Conservation (phyloP, 345 rosid species). For the Lagerstroemia speciosa region DNA sequence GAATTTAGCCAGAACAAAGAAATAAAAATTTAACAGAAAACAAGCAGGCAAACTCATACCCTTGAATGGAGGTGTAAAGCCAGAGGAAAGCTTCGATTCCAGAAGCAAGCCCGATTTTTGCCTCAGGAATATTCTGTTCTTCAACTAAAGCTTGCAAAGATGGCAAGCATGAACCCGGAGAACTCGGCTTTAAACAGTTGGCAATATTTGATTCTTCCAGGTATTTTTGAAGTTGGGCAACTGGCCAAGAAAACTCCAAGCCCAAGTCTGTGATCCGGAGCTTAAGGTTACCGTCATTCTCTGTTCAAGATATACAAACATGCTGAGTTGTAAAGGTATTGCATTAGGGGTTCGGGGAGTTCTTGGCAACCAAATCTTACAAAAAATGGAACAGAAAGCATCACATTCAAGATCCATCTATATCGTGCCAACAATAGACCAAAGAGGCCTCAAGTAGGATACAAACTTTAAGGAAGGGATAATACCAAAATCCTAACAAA, state of each 20-base stretch:
- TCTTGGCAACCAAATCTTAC: not conserved
- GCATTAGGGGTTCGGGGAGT: not conserved
- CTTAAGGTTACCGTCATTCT: conserved; percentile 40
- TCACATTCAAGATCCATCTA: not conserved
- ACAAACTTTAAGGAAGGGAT: too few species aligned
- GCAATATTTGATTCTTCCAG: conserved; percentile 36
- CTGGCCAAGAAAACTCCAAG: conserved; percentile 71
- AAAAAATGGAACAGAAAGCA: not conserved
- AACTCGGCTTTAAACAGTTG: conserved; percentile 35
- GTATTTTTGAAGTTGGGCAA: conserved; percentile 44
- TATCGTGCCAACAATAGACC: not conserved
- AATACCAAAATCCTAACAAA: too few species aligned
- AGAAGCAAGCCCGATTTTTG: conserved; percentile 49
- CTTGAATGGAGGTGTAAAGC: conserved; percentile 73
- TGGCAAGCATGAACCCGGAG: not conserved
- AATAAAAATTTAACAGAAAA: not conserved
- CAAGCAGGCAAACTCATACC: conserved; percentile 32
- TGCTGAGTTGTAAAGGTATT: not conserved
- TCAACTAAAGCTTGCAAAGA: conserved; percentile 33
- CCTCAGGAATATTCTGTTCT: conserved; percentile 68
- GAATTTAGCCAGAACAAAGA: not conserved
- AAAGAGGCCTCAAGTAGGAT: too few species aligned
- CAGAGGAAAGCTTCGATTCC: conserved; percentile 82
- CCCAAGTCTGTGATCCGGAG: conserved; percentile 53
- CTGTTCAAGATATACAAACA: conserved; percentile 16